Base-by-base conservation (phyloP, 2,329 filamentous ascomycete genomes). In the Epicoccum sorghinum region DNA sequence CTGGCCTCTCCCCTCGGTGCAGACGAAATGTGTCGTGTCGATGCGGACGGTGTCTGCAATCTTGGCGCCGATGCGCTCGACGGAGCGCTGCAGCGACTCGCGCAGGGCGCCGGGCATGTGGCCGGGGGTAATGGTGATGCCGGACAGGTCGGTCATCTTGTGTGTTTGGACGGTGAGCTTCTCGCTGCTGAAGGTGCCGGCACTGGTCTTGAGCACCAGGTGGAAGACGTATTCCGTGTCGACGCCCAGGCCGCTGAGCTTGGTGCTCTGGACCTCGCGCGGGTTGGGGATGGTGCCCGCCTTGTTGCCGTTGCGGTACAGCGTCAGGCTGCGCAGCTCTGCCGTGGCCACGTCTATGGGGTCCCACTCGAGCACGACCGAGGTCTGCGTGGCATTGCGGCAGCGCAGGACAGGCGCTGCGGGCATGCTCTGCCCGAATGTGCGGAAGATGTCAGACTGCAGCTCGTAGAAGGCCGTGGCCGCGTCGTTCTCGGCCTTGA, bases 11-110 rank as follows among this genome's bases (percentile, higher is more conserved):
- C 93, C 93, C 74, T 99, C 95, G 8, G 91, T 96, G 60, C 93
- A 98, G 55, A 99, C 91, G 73, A 99, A 99, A 77, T 99, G 95
- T 13, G 95, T 99, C 0, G 95, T 99, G 74, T 99, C 95, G 70
- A 99, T 98, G 67, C 93, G 86, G 46, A 98, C 92, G 10, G 85
- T 85, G 65, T 97, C 93, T 52, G 91, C 89, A 60, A 98, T 82
- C 80, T 95, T 96, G 57, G 91, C 95, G 43, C 95, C 95, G 65
- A 99, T 96, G 63, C 91, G 84, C 69, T 95, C 88, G 32, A 97
- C 85, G 1, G 93, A 91, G 40, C 82, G 82, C 41, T 83, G 82
- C 18, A 99, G 83, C 58, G 83, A 87, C 62, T 96, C 91, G 70
- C 86, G 87, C 50, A 88, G 80, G 47, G 87, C 80, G 7, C 84